phyloP scores from a whole-genome alignment of 2,329 filamentous ascomycete species.

The Sporothrix globosa region DNA sequence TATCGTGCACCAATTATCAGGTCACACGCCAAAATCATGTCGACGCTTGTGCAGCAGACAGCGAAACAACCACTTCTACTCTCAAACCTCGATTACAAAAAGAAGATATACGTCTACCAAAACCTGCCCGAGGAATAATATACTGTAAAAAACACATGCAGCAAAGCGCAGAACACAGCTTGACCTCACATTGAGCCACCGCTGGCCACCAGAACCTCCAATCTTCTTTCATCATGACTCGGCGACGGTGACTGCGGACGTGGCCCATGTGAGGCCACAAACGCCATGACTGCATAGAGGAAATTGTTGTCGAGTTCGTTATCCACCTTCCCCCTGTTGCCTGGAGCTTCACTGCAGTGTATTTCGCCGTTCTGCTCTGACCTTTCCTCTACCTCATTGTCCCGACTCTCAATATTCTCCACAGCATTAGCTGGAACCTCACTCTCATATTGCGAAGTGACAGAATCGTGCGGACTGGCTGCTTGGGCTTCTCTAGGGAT shows the following conservation, averaged over 20 bases:
- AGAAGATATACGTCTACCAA: not conserved
- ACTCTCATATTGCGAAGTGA: too few relatives aligned
- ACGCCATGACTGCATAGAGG: slow-evolving; percentile 24
- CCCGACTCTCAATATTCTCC: too few relatives aligned
- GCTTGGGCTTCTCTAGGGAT: not conserved
- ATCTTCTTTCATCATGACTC: not conserved
- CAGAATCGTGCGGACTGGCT: not conserved
- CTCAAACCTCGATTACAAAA: not conserved
- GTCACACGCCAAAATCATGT: not conserved
- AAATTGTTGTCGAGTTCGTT: not conserved
- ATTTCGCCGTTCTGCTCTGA: not conserved
- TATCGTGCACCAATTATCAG: not conserved
- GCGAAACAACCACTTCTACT: not conserved
- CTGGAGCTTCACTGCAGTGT: not conserved
- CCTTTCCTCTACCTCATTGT: not conserved
- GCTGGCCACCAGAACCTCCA: not conserved
- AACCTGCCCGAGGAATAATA: not conserved
- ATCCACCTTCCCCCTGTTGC: not conserved
- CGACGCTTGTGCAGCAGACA: not conserved
- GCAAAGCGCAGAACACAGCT: not conserved
- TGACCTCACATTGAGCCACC: not conserved
- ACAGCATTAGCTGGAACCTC: too few relatives aligned
- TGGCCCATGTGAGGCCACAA: not conserved
- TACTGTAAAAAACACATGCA: not conserved
- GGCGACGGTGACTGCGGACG: not conserved